Evolutionary conservation across 495 filamentous ascomycete species (phyloP), one percentile per base, ranked within the genome.

Genomic region (Schizothecium vesticola): DNA sequence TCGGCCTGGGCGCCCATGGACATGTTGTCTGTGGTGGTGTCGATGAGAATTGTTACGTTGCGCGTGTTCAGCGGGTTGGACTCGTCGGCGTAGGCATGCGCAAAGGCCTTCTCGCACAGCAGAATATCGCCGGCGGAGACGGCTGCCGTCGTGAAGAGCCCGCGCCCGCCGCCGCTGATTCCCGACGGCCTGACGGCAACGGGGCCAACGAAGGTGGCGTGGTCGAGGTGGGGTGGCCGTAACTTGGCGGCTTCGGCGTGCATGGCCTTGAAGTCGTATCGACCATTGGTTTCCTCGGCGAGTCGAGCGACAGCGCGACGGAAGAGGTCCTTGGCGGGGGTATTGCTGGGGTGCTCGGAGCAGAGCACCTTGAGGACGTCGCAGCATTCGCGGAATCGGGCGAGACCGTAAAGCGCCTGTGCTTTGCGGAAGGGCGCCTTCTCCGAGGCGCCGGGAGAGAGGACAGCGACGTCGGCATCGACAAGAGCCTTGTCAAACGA

Each of bases 71-170:
- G 3, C 8, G 8, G 16, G 56, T 23, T 21, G 19, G 65, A 51
- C 9, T 65, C 26, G 26, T 51, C 59, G 28, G 56, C 58, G 56
- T 72, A 75, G 26, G 73, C 74, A 57, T 77, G 75, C n/a, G 70
- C 73, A 64, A 88, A 86, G 0, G 86, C 84, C 66, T 88, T 88
- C 68, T 88, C 85, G 61, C 82, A 86, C 19, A 87, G 66, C 0
- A 88, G 70, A 13, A 88, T 75, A 7, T 87, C 84, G 0, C 86
- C 87, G 0, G 79, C 79, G 60, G 80, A 75, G 60, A 89, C 80
- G 11, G 71, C 78, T 24, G 76, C 70, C 13, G 82, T 84, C 0
- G 65, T 66, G 31, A 66, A 66, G 11, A 66, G n/a, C 0, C 65
- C 65, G 23, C 65, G 65, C 21, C 65, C 64, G 10, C 56, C 65